Evolutionary conservation across 768 basidiomycete genomes (phyloP), one percentile per base, ranked within the genome.

Genomic region (Boletus eberwhitei): DNA sequence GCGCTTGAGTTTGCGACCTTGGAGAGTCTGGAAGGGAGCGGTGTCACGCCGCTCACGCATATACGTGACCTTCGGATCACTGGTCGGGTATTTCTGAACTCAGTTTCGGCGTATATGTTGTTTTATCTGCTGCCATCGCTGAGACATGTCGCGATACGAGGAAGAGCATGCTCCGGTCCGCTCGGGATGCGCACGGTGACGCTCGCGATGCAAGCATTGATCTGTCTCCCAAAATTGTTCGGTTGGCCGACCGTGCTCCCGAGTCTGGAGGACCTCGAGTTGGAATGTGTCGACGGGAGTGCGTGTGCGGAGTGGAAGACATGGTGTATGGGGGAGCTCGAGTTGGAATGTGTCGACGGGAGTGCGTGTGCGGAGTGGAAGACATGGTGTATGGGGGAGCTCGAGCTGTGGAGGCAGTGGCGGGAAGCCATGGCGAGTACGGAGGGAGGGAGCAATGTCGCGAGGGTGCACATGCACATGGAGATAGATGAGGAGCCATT

Each of bases 101-200:
- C 61, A n/a, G 38, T 9, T 19, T 38, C 61, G 17, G 64, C 61
- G 34, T 63, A 58, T 9, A 24, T 52, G 8, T 22, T 66, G 29
- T 63, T 63, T 19, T 43, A 48, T 16, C 21, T 66, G 47, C 24
- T 65, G 32, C 64, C 64, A 5, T 55, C 55, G 26, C 0, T 57
- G 43, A 47, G 37, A 13, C 50, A 21, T 8, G 16, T 63, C 2
- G 43, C 40, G 5, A 40, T 66, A 14, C 64, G 54, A 11, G 64
- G 64, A 16, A 43, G 44, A 4, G 58, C 49, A 4, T 57, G 54
- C 8, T 44, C 55, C 14, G 64, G 55, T n/a, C 56, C 64, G 40
- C 8, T 48, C 0, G 36, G 32, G 19, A 6, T 21, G 19, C 55
- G 56, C 4, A 60, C 61, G 29, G 56, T 60, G 21, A 31, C 49